Evolutionary conservation across 2,329 filamentous ascomycete species (phyloP).

Genomic region (Proliferodiscus dingleyae): DNA sequence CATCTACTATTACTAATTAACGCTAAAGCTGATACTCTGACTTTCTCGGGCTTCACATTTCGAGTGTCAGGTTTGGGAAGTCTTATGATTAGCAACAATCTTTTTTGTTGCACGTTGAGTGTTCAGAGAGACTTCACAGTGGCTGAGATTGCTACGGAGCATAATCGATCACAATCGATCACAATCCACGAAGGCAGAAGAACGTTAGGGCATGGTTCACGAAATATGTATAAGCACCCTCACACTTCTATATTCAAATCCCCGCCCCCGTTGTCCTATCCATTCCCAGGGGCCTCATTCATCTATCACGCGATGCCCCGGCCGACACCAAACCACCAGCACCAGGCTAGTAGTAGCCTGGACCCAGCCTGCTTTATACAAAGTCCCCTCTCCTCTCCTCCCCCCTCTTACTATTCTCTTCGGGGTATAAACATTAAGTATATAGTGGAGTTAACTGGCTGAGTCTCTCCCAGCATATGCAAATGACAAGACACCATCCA

Average conservation of each 20-base stretch:
- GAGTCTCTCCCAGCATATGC: conserved; percentile 11
- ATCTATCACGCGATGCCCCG: background rate
- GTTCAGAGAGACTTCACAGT: too few relatives aligned
- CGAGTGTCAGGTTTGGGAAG: too few relatives aligned
- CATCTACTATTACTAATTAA: too few relatives aligned
- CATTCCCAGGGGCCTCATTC: background rate
- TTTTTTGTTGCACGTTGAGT: too few relatives aligned
- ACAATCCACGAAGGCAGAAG: too few relatives aligned
- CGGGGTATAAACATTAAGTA: conserved; percentile 26
- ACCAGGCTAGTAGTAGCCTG: background rate
- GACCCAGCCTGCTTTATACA: conserved; percentile 9
- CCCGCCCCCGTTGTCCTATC: background rate
- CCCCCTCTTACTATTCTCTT: too few relatives aligned
- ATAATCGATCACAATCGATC: too few relatives aligned
- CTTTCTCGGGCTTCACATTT: too few relatives aligned
- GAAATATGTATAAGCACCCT: conserved; percentile 5
- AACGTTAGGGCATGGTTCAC: too few relatives aligned
- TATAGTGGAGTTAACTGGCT: conserved; percentile 11
- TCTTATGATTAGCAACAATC: too few relatives aligned
- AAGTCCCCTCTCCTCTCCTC: background rate
- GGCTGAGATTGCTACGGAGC: too few relatives aligned
- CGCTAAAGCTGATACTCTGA: too few relatives aligned
- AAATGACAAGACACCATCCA: conserved; percentile 10
- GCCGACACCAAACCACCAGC: background rate
- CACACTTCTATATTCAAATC: conserved; percentile 7